Base-by-base conservation (phyloP, 208 protist species). In the Wallacemonas sp. region DNA sequence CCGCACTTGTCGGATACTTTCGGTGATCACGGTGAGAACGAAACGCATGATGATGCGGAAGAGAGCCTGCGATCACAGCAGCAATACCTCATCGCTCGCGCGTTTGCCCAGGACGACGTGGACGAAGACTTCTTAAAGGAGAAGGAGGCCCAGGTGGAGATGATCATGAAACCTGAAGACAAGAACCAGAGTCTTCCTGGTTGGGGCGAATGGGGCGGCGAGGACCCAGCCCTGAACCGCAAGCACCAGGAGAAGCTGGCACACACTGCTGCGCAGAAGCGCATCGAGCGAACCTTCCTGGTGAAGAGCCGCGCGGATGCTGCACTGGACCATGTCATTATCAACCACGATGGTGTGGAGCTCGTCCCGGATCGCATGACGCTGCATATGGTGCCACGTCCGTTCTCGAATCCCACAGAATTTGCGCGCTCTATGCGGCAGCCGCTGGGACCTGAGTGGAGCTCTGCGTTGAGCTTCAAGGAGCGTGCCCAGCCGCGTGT, bases 151-250 rank as follows among this genome's bases (percentile, higher is more conserved):
- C 86, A 95, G 59, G 88, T 97, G 22, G 84, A 94, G 46, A 82
- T 70, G 17, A 88, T 96, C 39, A 90, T 95, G 80, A 82, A 84
- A 38, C 90, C 90, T 9, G 75, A 88, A 9, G 93, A 97, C 73
- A 79, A 74, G 49, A 96, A 96, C 64, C 77, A 82, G 27, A 87
- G 71, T 22, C 77, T 97, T 1, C 93, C 93, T 17, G 93, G 93
- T 22, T 97, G 93, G 93, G 91, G 91, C 28, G 93, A 97, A 75
- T 97, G 93, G 93, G 93, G 93, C 47, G 93, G 93, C 21, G 73
- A 88, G 30, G 86, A 96, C 66, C 68, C 67, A 8, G 46, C 74
- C 26, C 83, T 97, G 11, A 97, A 96, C 75, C 66, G 70, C 45
- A 81, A 70, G 5, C 88, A 95, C 39, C 80, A 88, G 39, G 90